Base-by-base conservation (phyloP, 108 stramenopile genomes). In the Fragilariopsis cylindrus region DNA sequence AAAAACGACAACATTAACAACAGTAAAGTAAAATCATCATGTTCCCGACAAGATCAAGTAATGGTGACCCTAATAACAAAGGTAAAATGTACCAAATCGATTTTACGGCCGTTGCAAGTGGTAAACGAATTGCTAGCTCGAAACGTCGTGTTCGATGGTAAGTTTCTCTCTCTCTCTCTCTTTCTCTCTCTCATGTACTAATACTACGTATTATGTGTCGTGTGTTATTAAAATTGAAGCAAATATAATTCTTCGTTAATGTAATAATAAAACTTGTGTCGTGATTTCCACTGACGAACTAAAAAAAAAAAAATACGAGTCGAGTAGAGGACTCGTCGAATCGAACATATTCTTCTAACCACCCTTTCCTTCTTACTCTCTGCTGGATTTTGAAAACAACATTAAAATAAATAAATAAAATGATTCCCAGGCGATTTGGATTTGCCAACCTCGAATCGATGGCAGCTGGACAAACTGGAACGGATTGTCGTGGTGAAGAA, bases 61-160 rank as follows among this genome's bases (percentile, higher is more conserved):
- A 21, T 7, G 62, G 62, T 45, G 62, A 9, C 8, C 39, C 6
- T 4, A 7, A 13, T n/a, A 30, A 30, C 30, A 21, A 45, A 11
- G n/a, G 42, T 48, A n/a, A 13, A 43, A 82, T 90, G 47, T 96
- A 96, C 84, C 92, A 93, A 76, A 92, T 96, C 62, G 95, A 96
- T 74, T 96, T 93, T 75, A 89, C 87, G 7, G 95, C 95, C 40
- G 88, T 91, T 11, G 92, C 90, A 42, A 82, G 85, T 69, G 95
- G 95, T 15, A 92, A 92, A 72, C 86, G 95, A 55, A 86, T 96
- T 76, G 91, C 95, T 49, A 85, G 82, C 68, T 88, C 92, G 57
- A 96, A 96, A 71, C 89, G 95, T 47, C 86, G 92, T 39, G 85
- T 96, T 55, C 89, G 95, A 42, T 96, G 90, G 90, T 89, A 81